Base-by-base conservation (phyloP, 1,139 yeast species). In the Hanseniaspora gamundiae region DNA sequence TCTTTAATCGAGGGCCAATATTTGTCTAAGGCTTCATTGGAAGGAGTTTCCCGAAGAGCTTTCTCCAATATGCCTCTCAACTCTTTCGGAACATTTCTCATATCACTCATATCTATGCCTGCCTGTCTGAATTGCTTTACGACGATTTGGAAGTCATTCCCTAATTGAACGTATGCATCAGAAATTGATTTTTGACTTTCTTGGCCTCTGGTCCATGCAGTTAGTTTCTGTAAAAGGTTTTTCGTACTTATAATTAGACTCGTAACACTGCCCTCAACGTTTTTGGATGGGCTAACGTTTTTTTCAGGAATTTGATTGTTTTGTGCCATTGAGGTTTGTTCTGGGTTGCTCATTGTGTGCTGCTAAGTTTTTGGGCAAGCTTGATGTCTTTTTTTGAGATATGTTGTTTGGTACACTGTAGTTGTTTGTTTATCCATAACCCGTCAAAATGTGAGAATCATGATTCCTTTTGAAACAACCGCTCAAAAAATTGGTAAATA, bases 141-240 rank as follows among this genome's bases (percentile, higher is more conserved):
- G 0, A 94, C 87, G 2, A 85, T 76, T 53, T 93, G 79, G 66
- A 87, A 93, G 62, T 91, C 96, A 59, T 91, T 91, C 0, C 98
- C 98, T 33, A 93, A 70, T 51, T 78, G 81, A 13, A 93, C 98
- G 59, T 87, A 93, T 5, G 91, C 84, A 58, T 87, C 88, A 2
- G 95, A 85, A 2, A 93, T 96, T 51, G 76, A 86, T 47, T 77
- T 77, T 45, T 88, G 97, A 33, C 80, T 74, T 2, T 86, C 88
- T 30, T 74, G 74, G 26, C 75, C 77, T 48, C 78, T 73, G 1
- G 98, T 91, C 99, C 99, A 93, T 50, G 78, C 87, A 0, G 94
- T 86, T 45, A 93, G 67, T 30, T 87, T 75, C 54, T 85, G 95
- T 14, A 91, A 68, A 14, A 93, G 68, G 49, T 85, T 91, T 55